Base-by-base conservation (phyloP, 495 filamentous ascomycete genomes). In the Neurospora sp. region DNA sequence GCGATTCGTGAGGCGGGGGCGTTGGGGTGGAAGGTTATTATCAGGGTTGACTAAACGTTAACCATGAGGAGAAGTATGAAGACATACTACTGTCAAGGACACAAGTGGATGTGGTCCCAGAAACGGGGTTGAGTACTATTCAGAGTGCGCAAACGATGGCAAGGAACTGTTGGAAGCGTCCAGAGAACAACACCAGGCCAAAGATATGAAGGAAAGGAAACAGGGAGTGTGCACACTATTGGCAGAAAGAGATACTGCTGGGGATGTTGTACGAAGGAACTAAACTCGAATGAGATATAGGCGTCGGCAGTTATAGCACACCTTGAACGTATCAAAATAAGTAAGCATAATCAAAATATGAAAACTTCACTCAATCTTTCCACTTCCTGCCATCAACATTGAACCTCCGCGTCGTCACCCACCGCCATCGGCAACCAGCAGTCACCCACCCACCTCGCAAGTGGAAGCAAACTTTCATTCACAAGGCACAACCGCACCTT, bases 1-100 rank as follows among this genome's bases (percentile, higher is more conserved):
- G 90, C 90, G 75, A 86, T 94, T 37, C 84, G 92, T 34, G 91
- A 94, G 81, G 91, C 90, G 0, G 87, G 86, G 13, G 91, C 91
- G 8, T 75, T 93, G 69, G 88, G 88, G 8, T 88, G 90, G 81
- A 87, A 85, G 66, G 86, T 92, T 21, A 84, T 94, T 43, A 83
- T 94, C 42, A 84, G 90, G 71, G 85, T 92, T 13, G 85, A 88
- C 21, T 88, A 78, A 81, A 28, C 28, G 0, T 62, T 71, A 17
- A 66, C 2, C 1, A 34, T 34, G 15, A 6, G 21, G 15, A 8
- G 43, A 7, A n/a, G 31, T n/a, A 15, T 8, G 40, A 24, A 2
- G 17, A 62, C 21, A 37, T 38, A 15, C 40, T 11, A 3, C 42
- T 45, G 6, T 31, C n/a, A 31, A 13, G 24, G 37, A 31, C 21